Conservation (phyloP, 1,284 basidiomycete genomes). For the Cryptococcus sp. region DNA sequence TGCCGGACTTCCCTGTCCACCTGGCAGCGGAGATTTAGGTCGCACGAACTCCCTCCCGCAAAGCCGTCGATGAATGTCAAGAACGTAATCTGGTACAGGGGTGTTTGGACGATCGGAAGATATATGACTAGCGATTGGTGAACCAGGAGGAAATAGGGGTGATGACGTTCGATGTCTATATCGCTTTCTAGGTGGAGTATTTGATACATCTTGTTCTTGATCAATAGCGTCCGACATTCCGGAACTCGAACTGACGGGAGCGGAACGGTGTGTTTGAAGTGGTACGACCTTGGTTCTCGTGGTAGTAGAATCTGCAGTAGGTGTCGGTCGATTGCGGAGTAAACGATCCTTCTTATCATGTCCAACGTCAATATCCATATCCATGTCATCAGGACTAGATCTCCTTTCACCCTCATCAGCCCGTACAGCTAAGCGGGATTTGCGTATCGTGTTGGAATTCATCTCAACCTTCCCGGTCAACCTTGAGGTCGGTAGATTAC, state of each 20-base stretch:
- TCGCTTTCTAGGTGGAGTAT: neutral
- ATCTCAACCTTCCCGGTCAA: too few species aligned
- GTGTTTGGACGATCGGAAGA: constrained; percentile 15
- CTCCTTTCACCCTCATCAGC: too few species aligned
- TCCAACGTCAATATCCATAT: too few species aligned
- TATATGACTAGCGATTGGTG: too few species aligned
- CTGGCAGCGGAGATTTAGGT: neutral
- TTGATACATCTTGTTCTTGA: too few species aligned
- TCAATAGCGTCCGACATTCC: neutral
- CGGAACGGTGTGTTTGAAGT: neutral
- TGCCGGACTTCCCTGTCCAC: too few species aligned
- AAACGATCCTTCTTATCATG: too few species aligned
- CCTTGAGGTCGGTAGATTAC: neutral
- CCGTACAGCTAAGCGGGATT: too few species aligned
- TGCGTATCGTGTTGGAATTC: too few species aligned
- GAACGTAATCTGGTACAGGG: constrained; percentile 22
- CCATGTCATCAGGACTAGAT: too few species aligned
- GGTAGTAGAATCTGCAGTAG: too few species aligned
- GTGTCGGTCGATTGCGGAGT: too few species aligned
- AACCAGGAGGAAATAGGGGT: neutral
- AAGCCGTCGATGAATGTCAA: constrained; percentile 20
- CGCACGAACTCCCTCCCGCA: constrained; percentile 19
- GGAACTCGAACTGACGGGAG: neutral
- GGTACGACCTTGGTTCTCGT: neutral
- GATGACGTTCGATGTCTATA: neutral